Base-by-base conservation (phyloP, 345 rosid species). In the Isatis tinctoria region DNA sequence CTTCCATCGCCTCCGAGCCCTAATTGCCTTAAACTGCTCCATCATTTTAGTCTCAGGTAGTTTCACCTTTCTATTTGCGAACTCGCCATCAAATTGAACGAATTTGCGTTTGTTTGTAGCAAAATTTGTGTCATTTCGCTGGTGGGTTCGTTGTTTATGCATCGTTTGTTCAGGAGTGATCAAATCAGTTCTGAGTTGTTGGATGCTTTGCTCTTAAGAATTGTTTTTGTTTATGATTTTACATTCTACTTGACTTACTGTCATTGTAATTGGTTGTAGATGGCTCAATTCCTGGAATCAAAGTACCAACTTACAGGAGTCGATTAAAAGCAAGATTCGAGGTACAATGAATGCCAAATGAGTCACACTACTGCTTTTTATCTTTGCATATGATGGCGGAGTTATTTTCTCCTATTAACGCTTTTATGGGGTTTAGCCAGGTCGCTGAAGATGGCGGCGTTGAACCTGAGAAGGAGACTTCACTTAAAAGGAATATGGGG, bases 271-370 rank as follows among this genome's bases (percentile, higher is more conserved):
- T 13, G 2, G 0, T 26, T 74, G 61, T 79, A 95, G 99, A 92
- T 85, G 98, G 98, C 56, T 82, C 98, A 6, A 87, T 95, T 76
- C 99, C 99, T 60, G 96, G 88, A 40, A 88, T 95, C 69, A 95
- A 92, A 78, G 79, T 87, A 65, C 82, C 94, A 37, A 85, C 98
- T 53, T 95, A 95, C 28, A 83, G 83, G 78, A 84, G 86, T 51
- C 85, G 97, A 4, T 82, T 92, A 47, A 84, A 92, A 72, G 77
- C 81, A 2, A 84, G 88, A 78, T 48, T 27, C 63, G 91, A 90
- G 90, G 95, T 73, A 22, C 10, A 27, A 1, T 30, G 56, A 12
- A 58, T 71, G 33, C 27, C 32, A 30, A 44, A 48, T 8, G 45
- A 27, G 66, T 10, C 13, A 22, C 13, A 22, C 13, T 60, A 14